A percentile compares a stretch with the other conserved stretches of the same genome.
Evolutionary conservation across 148 eudicot species (phyloP).

Genomic region (Cornus kousa): DNA sequence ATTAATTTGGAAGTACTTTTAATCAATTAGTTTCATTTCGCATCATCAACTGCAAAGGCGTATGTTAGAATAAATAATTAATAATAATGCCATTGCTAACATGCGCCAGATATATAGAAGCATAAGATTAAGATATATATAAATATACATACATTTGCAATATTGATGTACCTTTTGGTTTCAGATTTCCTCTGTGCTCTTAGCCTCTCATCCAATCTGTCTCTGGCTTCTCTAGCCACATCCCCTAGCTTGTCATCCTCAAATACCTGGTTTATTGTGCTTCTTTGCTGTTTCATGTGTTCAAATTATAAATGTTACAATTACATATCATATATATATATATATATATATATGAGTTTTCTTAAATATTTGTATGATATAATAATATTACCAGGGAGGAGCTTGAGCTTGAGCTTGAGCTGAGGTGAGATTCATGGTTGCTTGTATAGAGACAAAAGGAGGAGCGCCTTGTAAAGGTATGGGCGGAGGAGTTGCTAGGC

Average conservation of each 20-base stretch:
- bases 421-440: slow-evolving; percentile 20
- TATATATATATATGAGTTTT: background rate
- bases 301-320: background rate
- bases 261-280: slow-evolving; percentile 15
- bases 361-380: too few species aligned
- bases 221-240: slow-evolving; percentile 72
- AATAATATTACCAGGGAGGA: slow-evolving; percentile 11
- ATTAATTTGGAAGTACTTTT: too few species aligned
- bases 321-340: background rate
- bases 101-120: background rate
- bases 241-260: slow-evolving; percentile 55
- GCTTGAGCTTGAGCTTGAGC: slow-evolving; percentile 20
- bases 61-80: background rate
- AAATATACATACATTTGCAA: too few species aligned
- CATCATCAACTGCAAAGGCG: background rate
- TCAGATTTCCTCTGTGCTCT: slow-evolving; percentile 39
- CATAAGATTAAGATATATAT: too few species aligned
- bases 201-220: slow-evolving; percentile 62
- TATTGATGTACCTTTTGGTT: slow-evolving; percentile 28
- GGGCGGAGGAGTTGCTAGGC: background rate
- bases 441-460: slow-evolving; percentile 33
- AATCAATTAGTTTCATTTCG: too few species aligned
- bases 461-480: slow-evolving; percentile 22
- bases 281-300: slow-evolving; percentile 24
- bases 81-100: background rate